Evolutionary conservation across 1,139 yeast genomes (phyloP).

Genomic region (Taphrina communis): DNA sequence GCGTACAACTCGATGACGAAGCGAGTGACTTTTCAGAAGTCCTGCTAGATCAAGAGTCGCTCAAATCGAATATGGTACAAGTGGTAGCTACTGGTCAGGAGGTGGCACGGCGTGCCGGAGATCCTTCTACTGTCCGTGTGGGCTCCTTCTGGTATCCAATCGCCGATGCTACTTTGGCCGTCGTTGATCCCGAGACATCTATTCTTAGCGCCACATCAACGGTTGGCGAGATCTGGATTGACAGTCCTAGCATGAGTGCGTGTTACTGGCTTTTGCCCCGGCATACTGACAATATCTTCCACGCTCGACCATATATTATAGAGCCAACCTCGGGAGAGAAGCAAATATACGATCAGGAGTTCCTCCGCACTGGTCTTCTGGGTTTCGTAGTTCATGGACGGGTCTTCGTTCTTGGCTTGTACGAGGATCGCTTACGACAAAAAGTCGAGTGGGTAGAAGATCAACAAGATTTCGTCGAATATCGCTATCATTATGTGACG

Average conservation of each 20-base stretch:
- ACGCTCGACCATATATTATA: slow-evolving; percentile 58
- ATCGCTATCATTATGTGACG: slow-evolving; percentile 79
- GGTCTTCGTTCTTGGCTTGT: slow-evolving; percentile 82
- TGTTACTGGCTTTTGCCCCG: slow-evolving; percentile 79
- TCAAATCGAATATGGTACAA: slow-evolving; percentile 77
- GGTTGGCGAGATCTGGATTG: slow-evolving; percentile 98
- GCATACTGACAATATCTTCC: slow-evolving; percentile 78
- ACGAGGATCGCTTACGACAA: slow-evolving; percentile 90
- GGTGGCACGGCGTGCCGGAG: slow-evolving; percentile 48
- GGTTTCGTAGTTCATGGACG: slow-evolving; percentile 89
- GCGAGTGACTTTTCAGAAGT: slow-evolving; percentile 65
- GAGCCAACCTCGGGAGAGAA: slow-evolving; percentile 33
- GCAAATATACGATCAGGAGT: slow-evolving; percentile 55
- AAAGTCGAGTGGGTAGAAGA: slow-evolving; percentile 50
- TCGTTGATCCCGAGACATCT: slow-evolving; percentile 90
- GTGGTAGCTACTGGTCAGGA: slow-evolving; percentile 62
- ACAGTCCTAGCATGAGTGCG: slow-evolving; percentile 83
- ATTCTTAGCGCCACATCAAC: slow-evolving; percentile 70
- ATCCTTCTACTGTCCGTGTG: slow-evolving; percentile 63
- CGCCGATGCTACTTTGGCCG: slow-evolving; percentile 91
- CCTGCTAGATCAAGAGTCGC: slow-evolving; percentile 76
- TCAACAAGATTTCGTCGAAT: slow-evolving; percentile 47
- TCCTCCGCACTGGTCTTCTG: slow-evolving; percentile 84
- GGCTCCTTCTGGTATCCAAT: slow-evolving; percentile 94
- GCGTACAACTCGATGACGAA: slow-evolving; percentile 50